Conservation (phyloP, 257 asterid species). For the Nicotiana knightiana region DNA sequence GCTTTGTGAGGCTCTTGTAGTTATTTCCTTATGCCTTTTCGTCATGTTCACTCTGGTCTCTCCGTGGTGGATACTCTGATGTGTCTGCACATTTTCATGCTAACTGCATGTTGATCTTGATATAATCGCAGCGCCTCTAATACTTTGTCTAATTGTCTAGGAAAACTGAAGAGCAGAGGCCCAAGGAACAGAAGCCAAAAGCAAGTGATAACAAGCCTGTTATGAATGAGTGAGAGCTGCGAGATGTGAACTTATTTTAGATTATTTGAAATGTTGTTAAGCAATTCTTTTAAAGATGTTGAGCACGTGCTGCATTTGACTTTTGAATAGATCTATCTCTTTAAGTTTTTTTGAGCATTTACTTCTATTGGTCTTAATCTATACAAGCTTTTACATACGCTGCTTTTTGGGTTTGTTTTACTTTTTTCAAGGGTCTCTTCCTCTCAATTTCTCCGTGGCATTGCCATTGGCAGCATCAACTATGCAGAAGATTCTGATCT, state of each 20-base stretch:
- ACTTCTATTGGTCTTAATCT: neutral
- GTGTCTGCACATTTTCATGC: neutral
- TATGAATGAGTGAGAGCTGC: constrained; percentile 60
- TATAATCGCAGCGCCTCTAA: neutral
- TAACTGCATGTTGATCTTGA: neutral
- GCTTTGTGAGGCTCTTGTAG: neutral
- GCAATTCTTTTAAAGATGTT: neutral
- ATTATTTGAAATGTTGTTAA: constrained; percentile 5
- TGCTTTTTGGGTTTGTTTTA: too few species aligned
- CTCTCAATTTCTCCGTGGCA: neutral
- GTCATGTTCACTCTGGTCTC: neutral
- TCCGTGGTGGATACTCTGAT: neutral
- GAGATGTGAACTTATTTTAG: constrained; percentile 10
- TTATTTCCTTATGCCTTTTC: neutral
- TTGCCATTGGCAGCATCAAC: neutral
- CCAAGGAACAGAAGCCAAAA: constrained; percentile 90
- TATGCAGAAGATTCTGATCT: neutral
- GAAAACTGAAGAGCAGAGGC: constrained; percentile 96
- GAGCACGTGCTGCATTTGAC: constrained; percentile 10
- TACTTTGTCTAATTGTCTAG: constrained; percentile 23
- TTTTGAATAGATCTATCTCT: neutral
- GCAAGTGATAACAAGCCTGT: constrained; percentile 93
- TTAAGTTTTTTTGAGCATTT: neutral
- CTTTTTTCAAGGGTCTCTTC: too few species aligned
- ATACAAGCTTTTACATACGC: neutral